Evolutionary conservation across 2,329 filamentous ascomycete species (phyloP), one percentile per base, ranked within the genome.

Genomic region (Aspergillus japonicus): DNA sequence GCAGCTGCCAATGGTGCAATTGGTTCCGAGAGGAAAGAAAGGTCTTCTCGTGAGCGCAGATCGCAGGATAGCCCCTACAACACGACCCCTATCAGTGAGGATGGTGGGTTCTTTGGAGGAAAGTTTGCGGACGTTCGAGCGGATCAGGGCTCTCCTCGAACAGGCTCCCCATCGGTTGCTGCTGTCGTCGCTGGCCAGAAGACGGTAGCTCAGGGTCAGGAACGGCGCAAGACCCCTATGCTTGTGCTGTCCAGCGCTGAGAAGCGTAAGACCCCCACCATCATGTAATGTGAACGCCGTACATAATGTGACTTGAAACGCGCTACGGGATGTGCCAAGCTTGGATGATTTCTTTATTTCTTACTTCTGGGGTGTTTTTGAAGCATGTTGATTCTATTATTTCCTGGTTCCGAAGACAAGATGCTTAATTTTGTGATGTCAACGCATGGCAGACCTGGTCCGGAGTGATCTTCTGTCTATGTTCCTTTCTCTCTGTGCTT

Each of bases 181-280:
- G 71, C 75, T 62, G 72, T 77, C 63, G 75, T 77, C 62, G 75
- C 75, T 57, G 72, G 87, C 71, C 80, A 78, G 84, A 87, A 76
- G 77, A 84, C 64, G 82, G 87, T 63, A 68, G 80, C 79, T 47
- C 76, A 78, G 54, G 83, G 85, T 64, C 74, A 75, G 47, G 82
- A 84, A 60, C 87, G 91, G 77, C 91, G 92, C 78, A 93, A 89
- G 82, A 90, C 89, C 68, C 89, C 92, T 56, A 89, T 92, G 83
- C 86, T 96, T 72, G 89, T 97, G 66, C 84, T 97, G 66, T 93
- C 90, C 66, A 93, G 88, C 75, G 89, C 88, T 63, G 92, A 96
- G 82, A 96, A 96, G 86, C 90, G 92, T 77, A 96, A 92, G 83
- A 89, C 85, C 77, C 81, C 84, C 61, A 44, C 39, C 39, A 77